A percentile compares a stretch with the other conserved stretches of the same genome.
These are phyloP conservation scores for Cucumis hystrix DNA, from an alignment of 306 rosid genomes.

Conservation along the genomic window DNA sequence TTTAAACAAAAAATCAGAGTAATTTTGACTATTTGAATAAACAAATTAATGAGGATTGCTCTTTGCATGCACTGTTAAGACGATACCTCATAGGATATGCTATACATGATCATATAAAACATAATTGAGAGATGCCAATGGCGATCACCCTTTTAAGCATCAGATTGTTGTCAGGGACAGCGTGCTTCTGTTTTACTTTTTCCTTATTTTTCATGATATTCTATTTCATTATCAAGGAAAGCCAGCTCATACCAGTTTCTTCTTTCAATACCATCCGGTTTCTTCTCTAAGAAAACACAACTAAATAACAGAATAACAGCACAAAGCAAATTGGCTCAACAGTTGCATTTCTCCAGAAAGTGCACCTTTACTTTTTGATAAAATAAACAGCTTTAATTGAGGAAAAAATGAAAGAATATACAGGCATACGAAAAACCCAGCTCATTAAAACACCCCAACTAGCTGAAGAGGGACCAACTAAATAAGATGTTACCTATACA, in stretches of 20 bases:
- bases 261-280: background rate
- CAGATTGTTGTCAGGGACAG: background rate
- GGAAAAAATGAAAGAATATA: no score
- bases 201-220: background rate
- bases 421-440: no score
- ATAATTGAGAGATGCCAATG: background rate
- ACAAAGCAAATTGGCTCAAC: background rate
- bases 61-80: background rate
- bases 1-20: background rate
- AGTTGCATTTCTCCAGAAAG: background rate
- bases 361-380: background rate
- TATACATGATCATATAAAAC: background rate
- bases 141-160: background rate
- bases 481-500: no score
- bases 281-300: background rate
- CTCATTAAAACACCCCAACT: no score
- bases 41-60: background rate
- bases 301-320: background rate
- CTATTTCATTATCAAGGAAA: background rate
- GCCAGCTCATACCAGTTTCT: background rate
- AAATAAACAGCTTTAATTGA: no score
- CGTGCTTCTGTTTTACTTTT: background rate
- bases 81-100: background rate
- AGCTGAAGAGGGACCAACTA: no score
- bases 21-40: background rate